These are phyloP conservation scores for Apiotrichum brassicae DNA, from an alignment of 1,284 basidiomycete species.

Conservation along the genomic window DNA sequence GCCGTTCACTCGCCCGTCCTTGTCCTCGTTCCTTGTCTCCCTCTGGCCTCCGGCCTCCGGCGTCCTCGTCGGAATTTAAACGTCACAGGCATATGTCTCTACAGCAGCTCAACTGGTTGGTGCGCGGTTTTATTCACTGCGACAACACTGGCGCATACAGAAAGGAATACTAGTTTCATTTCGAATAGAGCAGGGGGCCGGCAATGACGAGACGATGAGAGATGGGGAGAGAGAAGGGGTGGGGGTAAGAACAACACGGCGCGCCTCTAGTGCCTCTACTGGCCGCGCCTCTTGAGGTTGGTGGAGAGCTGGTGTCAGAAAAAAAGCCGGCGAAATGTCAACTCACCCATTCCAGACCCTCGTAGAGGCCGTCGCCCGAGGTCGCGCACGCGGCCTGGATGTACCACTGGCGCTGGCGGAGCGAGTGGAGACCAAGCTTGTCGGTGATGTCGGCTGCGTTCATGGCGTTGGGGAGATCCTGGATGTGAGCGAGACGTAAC, in stretches of 20 bases:
- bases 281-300: constrained; percentile 48
- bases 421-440: constrained; percentile 95
- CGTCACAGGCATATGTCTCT: constrained; percentile 17
- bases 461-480: constrained; percentile 97
- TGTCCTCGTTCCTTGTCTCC: too few species aligned
- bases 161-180: constrained; percentile 18
- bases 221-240: constrained; percentile 1
- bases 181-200: constrained; percentile 7
- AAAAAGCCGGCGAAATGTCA: background rate
- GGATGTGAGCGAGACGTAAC: background rate
- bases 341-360: constrained; percentile 84
- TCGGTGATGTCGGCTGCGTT: constrained; percentile 99
- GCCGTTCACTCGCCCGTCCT: too few species aligned
- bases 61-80: background rate
- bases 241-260: constrained; percentile 4
- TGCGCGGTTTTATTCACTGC: background rate
- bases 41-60: too few species aligned
- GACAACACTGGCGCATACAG: background rate
- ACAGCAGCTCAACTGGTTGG: constrained; percentile 1
- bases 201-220: constrained; percentile 7
- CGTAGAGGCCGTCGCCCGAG: constrained; percentile 97
- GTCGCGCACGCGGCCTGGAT: constrained; percentile 99
- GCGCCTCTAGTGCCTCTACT: constrained; percentile 19
- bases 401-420: constrained; percentile 97
- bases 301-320: constrained; percentile 39